These are phyloP conservation scores for Alternaria burnsii DNA, from an alignment of 2,329 filamentous ascomycete genomes.

Conservation along the genomic window DNA sequence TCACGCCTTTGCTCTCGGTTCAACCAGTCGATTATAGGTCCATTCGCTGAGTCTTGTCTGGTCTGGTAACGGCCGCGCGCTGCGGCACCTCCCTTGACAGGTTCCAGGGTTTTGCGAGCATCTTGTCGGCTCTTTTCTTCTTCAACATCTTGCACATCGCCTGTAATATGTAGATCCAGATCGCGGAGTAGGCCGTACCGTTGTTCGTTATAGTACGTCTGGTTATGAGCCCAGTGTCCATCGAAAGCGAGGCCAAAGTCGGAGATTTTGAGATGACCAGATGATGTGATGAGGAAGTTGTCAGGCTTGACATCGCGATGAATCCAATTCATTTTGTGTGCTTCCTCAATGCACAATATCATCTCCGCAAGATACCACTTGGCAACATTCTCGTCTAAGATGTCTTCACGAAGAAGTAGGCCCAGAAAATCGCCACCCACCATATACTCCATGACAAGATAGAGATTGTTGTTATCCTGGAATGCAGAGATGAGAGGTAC, in stretches of 20 bases:
- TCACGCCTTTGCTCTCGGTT: slow-evolving; percentile 66
- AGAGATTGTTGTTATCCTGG: slow-evolving; percentile 83
- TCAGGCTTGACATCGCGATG: slow-evolving; percentile 97
- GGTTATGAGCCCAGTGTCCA: slow-evolving; percentile 92
- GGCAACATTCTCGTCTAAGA: slow-evolving; percentile 78
- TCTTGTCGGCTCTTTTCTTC: slow-evolving; percentile 61
- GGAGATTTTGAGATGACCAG: slow-evolving; percentile 92
- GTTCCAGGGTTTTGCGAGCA: slow-evolving; percentile 56
- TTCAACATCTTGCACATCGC: slow-evolving; percentile 74
- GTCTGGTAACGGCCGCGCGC: slow-evolving; percentile 27
- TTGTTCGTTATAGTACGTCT: slow-evolving; percentile 84
- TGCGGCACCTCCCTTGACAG: slow-evolving; percentile 46
- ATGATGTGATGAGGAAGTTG: slow-evolving; percentile 90
- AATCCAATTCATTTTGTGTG: slow-evolving; percentile 86
- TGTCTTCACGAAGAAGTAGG: slow-evolving; percentile 83
- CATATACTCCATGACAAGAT: slow-evolving; percentile 99
- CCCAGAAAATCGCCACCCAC: slow-evolving; percentile 93
- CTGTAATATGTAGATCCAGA: slow-evolving; percentile 75
- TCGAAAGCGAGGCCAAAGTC: slow-evolving; percentile 97
- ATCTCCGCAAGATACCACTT: slow-evolving; percentile 94
- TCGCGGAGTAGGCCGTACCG: slow-evolving; percentile 80
- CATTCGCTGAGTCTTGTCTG: slow-evolving; percentile 36
- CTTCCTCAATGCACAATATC: slow-evolving; percentile 93
- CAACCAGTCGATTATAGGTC: slow-evolving; percentile 52
- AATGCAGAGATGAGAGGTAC: slow-evolving; percentile 89